These are phyloP conservation scores for Epichloe sp. DNA, from an alignment of 2,329 filamentous ascomycete species.

Conservation along the genomic window DNA sequence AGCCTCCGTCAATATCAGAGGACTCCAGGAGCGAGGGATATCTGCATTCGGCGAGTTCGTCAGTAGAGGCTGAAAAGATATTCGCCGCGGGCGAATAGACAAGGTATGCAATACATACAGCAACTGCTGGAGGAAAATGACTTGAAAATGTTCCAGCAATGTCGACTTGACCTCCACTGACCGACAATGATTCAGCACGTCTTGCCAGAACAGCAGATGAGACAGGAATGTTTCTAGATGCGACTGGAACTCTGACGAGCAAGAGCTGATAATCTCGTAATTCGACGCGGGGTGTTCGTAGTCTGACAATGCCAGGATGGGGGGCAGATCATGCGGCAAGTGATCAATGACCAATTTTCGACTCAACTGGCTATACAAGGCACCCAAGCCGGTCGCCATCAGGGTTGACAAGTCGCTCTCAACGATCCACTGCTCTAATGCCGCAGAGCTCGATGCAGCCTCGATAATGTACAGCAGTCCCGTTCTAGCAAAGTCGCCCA, in stretches of 20 bases:
- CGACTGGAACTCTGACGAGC: conserved; percentile 63
- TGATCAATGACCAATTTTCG: conserved; percentile 74
- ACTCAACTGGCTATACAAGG: conserved; percentile 51
- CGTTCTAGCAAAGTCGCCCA: conserved; percentile 91
- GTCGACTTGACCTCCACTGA: conserved; percentile 88
- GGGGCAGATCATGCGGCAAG: conserved; percentile 57
- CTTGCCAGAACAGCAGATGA: conserved; percentile 94
- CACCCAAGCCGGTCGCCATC: conserved; percentile 92
- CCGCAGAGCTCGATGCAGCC: conserved; percentile 68
- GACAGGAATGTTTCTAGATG: conserved; percentile 90
- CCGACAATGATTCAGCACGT: conserved; percentile 88
- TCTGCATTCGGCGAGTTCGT: conserved; percentile 30
- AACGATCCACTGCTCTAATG: conserved; percentile 89
- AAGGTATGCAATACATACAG: conserved; percentile 41
- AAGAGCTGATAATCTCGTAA: conserved; percentile 60
- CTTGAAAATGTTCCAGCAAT: conserved; percentile 89
- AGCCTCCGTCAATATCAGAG: conserved; percentile 92
- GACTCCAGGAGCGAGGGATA: conserved; percentile 94
- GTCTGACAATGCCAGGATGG: conserved; percentile 83
- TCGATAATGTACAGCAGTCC: conserved; percentile 93
- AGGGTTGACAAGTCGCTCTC: conserved; percentile 92
- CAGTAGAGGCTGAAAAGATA: background rate
- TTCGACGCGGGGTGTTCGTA: conserved; percentile 61
- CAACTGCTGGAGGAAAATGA: conserved; percentile 89
- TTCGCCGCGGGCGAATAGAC: background rate